Conservation (phyloP, 139 green algal genomes). For the Chlamydomonas eustigma region DNA sequence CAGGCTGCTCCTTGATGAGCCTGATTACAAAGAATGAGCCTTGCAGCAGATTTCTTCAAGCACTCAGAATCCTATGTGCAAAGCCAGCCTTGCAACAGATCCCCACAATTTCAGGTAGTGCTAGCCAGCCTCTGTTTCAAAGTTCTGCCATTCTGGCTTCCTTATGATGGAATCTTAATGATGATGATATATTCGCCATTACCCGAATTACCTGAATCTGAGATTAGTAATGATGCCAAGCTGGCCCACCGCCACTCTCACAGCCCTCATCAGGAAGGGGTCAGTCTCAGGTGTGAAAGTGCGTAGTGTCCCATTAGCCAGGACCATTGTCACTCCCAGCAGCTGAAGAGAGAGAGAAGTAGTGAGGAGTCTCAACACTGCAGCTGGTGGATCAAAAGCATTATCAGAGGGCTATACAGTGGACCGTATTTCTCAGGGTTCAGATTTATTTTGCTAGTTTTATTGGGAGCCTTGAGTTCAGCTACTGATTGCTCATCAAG, state of each 20-base stretch:
- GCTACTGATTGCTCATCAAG: neutral
- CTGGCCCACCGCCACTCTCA: slow-evolving; percentile 65
- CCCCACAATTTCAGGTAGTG: neutral
- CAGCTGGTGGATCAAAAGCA: neutral
- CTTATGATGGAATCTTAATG: neutral
- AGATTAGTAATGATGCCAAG: slow-evolving; percentile 52
- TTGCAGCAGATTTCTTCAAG: neutral
- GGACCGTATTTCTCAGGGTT: neutral
- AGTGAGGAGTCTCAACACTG: neutral
- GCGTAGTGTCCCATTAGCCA: slow-evolving; percentile 25
- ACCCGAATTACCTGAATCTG: slow-evolving; percentile 30
- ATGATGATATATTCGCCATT: neutral
- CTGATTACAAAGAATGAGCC: neutral
- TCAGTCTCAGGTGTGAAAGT: neutral
- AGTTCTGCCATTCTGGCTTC: neutral
- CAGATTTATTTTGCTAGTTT: neutral
- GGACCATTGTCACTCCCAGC: slow-evolving; percentile 17
- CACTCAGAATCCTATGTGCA: neutral
- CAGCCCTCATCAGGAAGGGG: slow-evolving; percentile 39
- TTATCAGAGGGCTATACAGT: no score
- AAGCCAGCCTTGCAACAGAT: neutral
- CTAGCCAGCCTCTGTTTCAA: neutral
- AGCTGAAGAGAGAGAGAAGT: neutral
- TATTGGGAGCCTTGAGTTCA: neutral
- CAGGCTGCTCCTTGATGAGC: slow-evolving; percentile 30